Evolutionary conservation across 192 early-diverging fungal genomes (phyloP).

Genomic region (Backusella mclennaniae): DNA sequence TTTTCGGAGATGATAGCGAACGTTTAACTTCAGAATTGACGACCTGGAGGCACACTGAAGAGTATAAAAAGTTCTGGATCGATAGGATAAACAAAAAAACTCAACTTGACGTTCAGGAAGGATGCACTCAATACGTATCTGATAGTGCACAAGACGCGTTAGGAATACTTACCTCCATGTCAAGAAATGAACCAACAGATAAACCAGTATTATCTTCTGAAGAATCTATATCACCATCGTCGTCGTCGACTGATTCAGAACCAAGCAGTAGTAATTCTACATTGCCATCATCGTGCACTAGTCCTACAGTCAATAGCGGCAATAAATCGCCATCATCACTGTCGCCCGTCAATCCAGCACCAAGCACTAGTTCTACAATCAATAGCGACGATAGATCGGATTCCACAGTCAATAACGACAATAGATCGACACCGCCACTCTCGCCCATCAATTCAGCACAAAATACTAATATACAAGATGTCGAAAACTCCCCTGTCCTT

Average conservation of each 20-base stretch:
- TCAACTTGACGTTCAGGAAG: slow-evolving; percentile 10
- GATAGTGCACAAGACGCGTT: slow-evolving; percentile 13
- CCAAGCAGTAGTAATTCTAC: slow-evolving; percentile 13
- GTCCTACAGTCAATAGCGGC: slow-evolving; percentile 14
- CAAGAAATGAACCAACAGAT: slow-evolving; percentile 14
- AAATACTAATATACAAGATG: no score
- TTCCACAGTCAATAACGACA: no score
- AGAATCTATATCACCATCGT: slow-evolving; percentile 10
- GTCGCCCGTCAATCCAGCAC: background rate
- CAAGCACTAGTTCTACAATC: no score
- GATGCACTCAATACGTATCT: slow-evolving; percentile 13
- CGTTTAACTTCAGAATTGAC: slow-evolving; percentile 17
- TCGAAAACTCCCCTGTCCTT: no score
- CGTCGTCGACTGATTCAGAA: slow-evolving; percentile 10
- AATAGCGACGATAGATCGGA: no score
- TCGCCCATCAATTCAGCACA: no score
- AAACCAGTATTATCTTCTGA: slow-evolving; percentile 10
- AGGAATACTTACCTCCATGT: slow-evolving; percentile 10
- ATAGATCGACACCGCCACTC: no score
- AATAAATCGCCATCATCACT: slow-evolving; percentile 4
- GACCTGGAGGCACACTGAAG: slow-evolving; percentile 8
- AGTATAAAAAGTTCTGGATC: slow-evolving; percentile 15
- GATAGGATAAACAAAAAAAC: slow-evolving; percentile 9
- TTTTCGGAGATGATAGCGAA: background rate
- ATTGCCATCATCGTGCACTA: slow-evolving; percentile 9